Evolutionary conservation across 345 rosid genomes (phyloP).

Genomic region (Gynandropsis gynandra): DNA sequence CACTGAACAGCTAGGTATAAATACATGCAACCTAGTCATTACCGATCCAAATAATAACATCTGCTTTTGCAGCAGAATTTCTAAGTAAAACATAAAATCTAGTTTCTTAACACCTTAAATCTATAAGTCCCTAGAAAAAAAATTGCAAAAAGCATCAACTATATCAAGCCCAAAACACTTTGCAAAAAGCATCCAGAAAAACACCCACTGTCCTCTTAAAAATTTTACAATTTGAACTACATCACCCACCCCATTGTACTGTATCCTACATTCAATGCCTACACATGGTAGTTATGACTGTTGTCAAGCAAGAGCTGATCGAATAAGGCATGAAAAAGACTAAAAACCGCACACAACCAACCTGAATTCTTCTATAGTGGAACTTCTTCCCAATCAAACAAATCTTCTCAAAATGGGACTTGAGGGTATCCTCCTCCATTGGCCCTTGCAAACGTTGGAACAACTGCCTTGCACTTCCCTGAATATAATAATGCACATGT

Average conservation of each 20-base stretch:
- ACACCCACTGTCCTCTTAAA: slow-evolving; percentile 1
- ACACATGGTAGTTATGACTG: slow-evolving; percentile 12
- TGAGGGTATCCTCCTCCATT: slow-evolving; percentile 87
- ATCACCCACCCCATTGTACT: slow-evolving; percentile 3
- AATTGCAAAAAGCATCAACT: slow-evolving; percentile 6
- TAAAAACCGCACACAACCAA: slow-evolving; percentile 25
- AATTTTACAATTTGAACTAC: slow-evolving; percentile 12
- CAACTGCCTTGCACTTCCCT: slow-evolving; percentile 99
- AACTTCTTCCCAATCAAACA: slow-evolving; percentile 73
- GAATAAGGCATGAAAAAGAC: slow-evolving; percentile 2
- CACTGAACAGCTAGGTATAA: slow-evolving; percentile 11
- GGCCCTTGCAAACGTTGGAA: slow-evolving; percentile 97
- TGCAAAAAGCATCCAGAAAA: slow-evolving; percentile 10
- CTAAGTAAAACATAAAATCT: slow-evolving; percentile 6
- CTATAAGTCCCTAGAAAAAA: slow-evolving; percentile 1
- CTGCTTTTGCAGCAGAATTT: slow-evolving; percentile 8
- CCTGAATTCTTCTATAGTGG: slow-evolving; percentile 63
- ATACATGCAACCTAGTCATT: slow-evolving; percentile 4
- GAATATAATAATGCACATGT: slow-evolving; percentile 30
- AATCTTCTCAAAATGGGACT: slow-evolving; percentile 94
- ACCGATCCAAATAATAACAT: slow-evolving; percentile 1
- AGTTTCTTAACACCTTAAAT: slow-evolving; percentile 7
- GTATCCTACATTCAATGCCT: slow-evolving; percentile 5
- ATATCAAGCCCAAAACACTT: slow-evolving; percentile 9
- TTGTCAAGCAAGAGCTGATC: slow-evolving; percentile 4